Evolutionary conservation across 106 monocot genomes (phyloP).

Genomic region (Allium fistulosum): DNA sequence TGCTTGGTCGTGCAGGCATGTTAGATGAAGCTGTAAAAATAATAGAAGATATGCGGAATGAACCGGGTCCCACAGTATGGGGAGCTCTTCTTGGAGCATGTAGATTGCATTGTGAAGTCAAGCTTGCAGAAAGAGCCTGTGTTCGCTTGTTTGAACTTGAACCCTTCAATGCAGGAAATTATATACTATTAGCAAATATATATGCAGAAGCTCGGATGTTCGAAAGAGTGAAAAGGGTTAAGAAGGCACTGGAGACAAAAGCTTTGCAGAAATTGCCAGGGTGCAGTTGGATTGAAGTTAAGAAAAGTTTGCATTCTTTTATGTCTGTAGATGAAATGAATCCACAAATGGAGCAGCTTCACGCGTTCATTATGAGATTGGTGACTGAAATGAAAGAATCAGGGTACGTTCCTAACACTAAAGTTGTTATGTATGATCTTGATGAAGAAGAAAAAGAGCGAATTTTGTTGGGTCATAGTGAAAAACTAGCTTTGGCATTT

Average conservation of each 20-base stretch:
- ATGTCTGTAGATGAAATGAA: conserved; percentile 39
- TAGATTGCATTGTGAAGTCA: conserved; percentile 40
- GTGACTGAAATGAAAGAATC: conserved; percentile 45
- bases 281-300: conserved; percentile 62
- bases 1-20: conserved; percentile 58
- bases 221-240: conserved; percentile 36
- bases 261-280: conserved; percentile 49
- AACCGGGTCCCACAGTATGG: conserved; percentile 62
- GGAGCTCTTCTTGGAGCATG: conserved; percentile 67
- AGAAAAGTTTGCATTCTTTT: conserved; percentile 35
- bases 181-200: conserved; percentile 47
- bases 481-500: conserved; percentile 65
- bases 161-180: conserved; percentile 62
- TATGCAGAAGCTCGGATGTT: conserved; percentile 47
- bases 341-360: conserved; percentile 43
- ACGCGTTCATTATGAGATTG: conserved; percentile 30
- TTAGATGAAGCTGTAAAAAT: conserved; percentile 44
- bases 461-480: conserved; percentile 65
- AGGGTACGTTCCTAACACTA: conserved; percentile 50
- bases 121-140: conserved; percentile 55
- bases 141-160: conserved; percentile 49
- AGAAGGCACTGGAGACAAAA: conserved; percentile 29
- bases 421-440: conserved; percentile 49
- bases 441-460: conserved; percentile 54
- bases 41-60: conserved; percentile 46